Percentiles rank a stretch among this genome's conserved stretches.
Conservation (phyloP, 2,329 filamentous ascomycete species). For the Stachybotrys chartarum region DNA sequence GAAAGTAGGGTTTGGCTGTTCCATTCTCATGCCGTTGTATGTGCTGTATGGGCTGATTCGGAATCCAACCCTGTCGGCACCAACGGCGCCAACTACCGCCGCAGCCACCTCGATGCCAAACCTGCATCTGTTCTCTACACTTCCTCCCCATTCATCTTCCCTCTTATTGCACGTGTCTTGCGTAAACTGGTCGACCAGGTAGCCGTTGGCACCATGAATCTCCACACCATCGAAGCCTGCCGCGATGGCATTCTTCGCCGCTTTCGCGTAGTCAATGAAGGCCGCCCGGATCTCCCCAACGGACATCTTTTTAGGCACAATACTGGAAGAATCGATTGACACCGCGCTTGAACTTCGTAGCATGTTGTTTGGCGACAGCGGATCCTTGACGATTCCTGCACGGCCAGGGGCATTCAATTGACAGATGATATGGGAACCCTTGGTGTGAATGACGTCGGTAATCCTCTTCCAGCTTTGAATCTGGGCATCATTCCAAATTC, state of each 20-base stretch:
- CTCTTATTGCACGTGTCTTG: conserved; percentile 39
- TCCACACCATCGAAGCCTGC: conserved; percentile 67
- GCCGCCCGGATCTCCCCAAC: conserved; percentile 36
- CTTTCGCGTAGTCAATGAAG: conserved; percentile 46
- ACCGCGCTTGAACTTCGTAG: too few relatives aligned
- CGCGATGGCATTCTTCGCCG: conserved; percentile 46
- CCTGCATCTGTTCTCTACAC: conserved; percentile 40
- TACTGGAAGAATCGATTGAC: conserved; percentile 38
- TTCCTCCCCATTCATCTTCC: conserved; percentile 43
- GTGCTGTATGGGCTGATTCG: conserved; percentile 50
- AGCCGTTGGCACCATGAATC: conserved; percentile 47
- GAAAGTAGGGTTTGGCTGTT: conserved; percentile 53
- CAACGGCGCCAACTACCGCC: conserved; percentile 32
- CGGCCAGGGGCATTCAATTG: background rate
- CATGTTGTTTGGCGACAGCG: too few relatives aligned
- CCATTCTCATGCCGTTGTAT: conserved; percentile 56
- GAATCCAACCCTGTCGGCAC: conserved; percentile 43
- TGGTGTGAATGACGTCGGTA: conserved; percentile 3
- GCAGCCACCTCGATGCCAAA: conserved; percentile 39
- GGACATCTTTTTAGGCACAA: conserved; percentile 56
- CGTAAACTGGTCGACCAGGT: conserved; percentile 53
- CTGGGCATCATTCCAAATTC: conserved; percentile 3
- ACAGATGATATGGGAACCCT: background rate
- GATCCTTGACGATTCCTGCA: background rate
- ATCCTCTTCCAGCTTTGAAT: conserved; percentile 3